Conservation (phyloP, 768 basidiomycete genomes). For the Wakefieldia striispora region DNA sequence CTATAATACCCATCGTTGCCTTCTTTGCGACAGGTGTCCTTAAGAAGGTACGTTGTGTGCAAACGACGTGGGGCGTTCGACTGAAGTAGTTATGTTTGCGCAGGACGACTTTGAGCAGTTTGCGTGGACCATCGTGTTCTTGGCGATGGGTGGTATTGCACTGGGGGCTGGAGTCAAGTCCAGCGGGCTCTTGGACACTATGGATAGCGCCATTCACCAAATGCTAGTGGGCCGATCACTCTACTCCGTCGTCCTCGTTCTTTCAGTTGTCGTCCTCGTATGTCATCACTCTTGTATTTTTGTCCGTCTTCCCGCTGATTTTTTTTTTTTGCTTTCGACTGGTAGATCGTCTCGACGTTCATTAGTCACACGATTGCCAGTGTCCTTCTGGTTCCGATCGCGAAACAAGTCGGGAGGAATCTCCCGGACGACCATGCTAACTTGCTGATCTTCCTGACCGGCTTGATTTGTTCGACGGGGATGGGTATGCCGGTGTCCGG, state of each 20-base stretch:
- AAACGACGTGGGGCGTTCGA: background rate
- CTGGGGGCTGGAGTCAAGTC: slow-evolving; percentile 91
- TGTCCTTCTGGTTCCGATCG: slow-evolving; percentile 95
- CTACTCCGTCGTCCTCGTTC: slow-evolving; percentile 68
- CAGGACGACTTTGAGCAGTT: slow-evolving; percentile 96
- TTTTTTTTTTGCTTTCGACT: background rate
- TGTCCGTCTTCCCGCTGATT: background rate
- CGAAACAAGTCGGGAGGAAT: slow-evolving; percentile 81
- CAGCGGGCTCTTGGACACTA: slow-evolving; percentile 80
- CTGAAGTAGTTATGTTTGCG: background rate
- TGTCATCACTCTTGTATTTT: slow-evolving; percentile 12
- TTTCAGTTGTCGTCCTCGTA: slow-evolving; percentile 70
- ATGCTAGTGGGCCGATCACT: slow-evolving; percentile 61
- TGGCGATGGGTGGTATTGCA: slow-evolving; percentile 97
- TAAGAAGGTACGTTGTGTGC: slow-evolving; percentile 66
- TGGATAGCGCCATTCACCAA: slow-evolving; percentile 61
- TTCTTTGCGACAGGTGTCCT: slow-evolving; percentile 94
- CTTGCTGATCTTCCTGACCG: slow-evolving; percentile 91
- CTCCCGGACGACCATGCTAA: slow-evolving; percentile 68
- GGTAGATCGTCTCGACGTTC: slow-evolving; percentile 82
- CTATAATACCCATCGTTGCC: slow-evolving; percentile 86
- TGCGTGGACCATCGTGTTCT: slow-evolving; percentile 91
- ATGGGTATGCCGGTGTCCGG: slow-evolving; percentile 99
- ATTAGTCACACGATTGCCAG: slow-evolving; percentile 98
- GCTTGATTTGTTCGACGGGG: slow-evolving; percentile 87